Conservation (phyloP, 257 asterid species). For the Solanum arcanum region DNA sequence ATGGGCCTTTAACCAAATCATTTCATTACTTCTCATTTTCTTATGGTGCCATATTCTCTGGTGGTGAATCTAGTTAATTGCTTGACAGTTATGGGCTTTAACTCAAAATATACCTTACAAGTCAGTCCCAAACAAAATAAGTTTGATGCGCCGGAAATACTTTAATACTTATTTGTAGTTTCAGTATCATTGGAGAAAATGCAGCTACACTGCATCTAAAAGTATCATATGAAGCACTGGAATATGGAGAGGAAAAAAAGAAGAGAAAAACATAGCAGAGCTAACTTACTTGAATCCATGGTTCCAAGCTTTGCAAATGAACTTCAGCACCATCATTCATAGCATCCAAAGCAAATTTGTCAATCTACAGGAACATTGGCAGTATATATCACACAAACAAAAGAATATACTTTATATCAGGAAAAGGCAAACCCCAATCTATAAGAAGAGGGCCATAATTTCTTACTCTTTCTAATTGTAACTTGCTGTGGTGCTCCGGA, state of each 20-base stretch:
- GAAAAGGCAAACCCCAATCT: not conserved
- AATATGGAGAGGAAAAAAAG: not conserved
- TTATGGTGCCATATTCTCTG: not conserved
- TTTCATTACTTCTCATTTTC: not conserved
- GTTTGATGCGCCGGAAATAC: not conserved
- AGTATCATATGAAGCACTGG: not conserved
- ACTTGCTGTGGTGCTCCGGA: conserved; percentile 94
- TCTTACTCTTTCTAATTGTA: conserved; percentile 93
- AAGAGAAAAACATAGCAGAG: not conserved
- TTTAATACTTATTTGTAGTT: not conserved
- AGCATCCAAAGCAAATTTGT: conserved; percentile 81
- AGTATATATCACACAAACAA: conserved; percentile 4
- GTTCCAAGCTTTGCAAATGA: conserved; percentile 89
- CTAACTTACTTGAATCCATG: conserved; percentile 72
- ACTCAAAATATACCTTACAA: not conserved
- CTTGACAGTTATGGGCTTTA: not conserved
- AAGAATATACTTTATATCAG: not conserved
- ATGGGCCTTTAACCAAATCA: not conserved
- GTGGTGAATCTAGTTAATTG: not conserved
- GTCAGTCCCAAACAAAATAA: not conserved
- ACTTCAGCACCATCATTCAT: conserved; percentile 81
- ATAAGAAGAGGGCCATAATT: not conserved
- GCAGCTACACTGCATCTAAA: not conserved
- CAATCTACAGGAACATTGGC: conserved; percentile 41
- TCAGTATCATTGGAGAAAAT: not conserved